phyloP scores from a whole-genome alignment of 1,284 basidiomycete species.

The Fereydounia khargensis region DNA sequence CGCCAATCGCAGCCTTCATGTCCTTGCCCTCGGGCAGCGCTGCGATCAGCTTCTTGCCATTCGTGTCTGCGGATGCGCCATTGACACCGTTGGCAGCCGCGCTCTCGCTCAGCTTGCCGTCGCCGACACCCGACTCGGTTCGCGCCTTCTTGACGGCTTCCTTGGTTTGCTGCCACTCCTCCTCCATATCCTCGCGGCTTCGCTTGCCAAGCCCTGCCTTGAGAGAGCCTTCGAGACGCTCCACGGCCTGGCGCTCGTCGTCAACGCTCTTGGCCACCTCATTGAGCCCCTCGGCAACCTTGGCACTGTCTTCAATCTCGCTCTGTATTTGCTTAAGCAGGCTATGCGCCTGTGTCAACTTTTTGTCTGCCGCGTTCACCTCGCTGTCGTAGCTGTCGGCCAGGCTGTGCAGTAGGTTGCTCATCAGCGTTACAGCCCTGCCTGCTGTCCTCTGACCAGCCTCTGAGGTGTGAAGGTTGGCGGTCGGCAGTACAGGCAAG shows the following conservation, averaged over 20 bases:
- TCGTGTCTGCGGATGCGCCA: neutral
- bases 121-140: conserved; percentile 21
- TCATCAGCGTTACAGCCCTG: conserved; percentile 71
- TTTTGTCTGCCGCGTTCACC: conserved; percentile 84
- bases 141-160: conserved; percentile 34
- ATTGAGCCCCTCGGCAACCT: conserved; percentile 68
- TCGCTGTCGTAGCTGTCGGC: conserved; percentile 93
- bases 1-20: conserved; percentile 22
- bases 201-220: conserved; percentile 73
- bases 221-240: conserved; percentile 69
- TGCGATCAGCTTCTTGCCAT: conserved; percentile 9
- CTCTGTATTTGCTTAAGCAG: conserved; percentile 82
- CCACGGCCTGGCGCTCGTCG: conserved; percentile 66
- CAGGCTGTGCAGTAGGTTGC: conserved; percentile 80
- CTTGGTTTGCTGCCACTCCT: conserved; percentile 39
- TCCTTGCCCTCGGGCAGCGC: conserved; percentile 11
- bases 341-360: conserved; percentile 84
- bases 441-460: conserved; percentile 85
- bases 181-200: conserved; percentile 62
- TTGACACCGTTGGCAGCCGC: conserved; percentile 8
- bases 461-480: conserved; percentile 73
- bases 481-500: conserved; percentile 17
- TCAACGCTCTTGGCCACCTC: conserved; percentile 68
- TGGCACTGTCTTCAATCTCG: conserved; percentile 85
- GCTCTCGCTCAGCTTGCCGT: conserved; percentile 16